phyloP scores from a whole-genome alignment of 352 stramenopile species.

The Phytopythium oedochilum region DNA sequence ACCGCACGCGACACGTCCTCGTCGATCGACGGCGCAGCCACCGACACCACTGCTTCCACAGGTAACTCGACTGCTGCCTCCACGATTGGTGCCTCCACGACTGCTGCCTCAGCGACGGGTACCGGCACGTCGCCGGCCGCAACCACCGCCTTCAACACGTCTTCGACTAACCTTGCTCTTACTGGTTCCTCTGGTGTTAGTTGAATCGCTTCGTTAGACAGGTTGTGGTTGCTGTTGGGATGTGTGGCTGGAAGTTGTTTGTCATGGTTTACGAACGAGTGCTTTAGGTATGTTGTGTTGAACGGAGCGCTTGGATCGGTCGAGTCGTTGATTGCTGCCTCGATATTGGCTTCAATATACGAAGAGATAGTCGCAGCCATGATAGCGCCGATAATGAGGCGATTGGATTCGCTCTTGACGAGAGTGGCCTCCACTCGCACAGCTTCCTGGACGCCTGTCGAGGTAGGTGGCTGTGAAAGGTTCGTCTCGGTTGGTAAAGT shows the following conservation, averaged over 20 bases:
- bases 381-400: slow-evolving; percentile 16
- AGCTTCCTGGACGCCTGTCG: not conserved
- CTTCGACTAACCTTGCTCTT: too few species aligned
- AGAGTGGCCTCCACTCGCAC: not conserved
- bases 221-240: too few species aligned
- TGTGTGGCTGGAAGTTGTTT: too few species aligned
- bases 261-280: not conserved
- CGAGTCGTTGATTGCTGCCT: slow-evolving; percentile 13
- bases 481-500: not conserved
- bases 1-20: not conserved
- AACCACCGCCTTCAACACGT: too few species aligned
- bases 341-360: slow-evolving; percentile 11
- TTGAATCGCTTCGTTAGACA: too few species aligned
- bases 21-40: not conserved
- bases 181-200: too few species aligned
- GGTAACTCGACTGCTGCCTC: too few species aligned
- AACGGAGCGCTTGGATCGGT: slow-evolving; percentile 1
- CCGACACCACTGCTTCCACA: too few species aligned
- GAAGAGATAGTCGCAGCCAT: slow-evolving; percentile 16
- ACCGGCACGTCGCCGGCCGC: too few species aligned
- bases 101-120: too few species aligned
- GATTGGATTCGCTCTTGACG: slow-evolving; percentile 19
- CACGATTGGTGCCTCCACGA: too few species aligned
- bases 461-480: not conserved
- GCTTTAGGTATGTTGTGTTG: not conserved